Evolutionary conservation across 805 yeast genomes (phyloP).

Genomic region (Yarrowia divulgata): DNA sequence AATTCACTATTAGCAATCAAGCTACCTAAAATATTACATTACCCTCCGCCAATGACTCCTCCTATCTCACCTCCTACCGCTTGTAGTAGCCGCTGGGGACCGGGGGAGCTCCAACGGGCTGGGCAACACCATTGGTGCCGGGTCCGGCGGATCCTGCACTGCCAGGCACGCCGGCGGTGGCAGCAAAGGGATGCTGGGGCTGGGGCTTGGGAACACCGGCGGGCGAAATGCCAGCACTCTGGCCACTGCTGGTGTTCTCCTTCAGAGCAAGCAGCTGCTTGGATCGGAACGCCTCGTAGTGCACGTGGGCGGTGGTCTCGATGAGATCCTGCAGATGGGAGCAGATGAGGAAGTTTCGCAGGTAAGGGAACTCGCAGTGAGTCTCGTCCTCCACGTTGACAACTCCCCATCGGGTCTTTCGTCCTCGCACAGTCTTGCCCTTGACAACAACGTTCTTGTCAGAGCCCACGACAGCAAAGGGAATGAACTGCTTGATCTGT

Average conservation of each 20-base stretch:
- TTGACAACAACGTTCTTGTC: slow-evolving; percentile 76
- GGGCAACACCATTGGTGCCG: not conserved
- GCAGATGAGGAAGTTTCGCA: slow-evolving; percentile 92
- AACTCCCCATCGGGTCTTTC: slow-evolving; percentile 93
- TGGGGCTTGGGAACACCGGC: slow-evolving; percentile 21
- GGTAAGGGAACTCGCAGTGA: slow-evolving; percentile 94
- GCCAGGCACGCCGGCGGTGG: slow-evolving; percentile 25
- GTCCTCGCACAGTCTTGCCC: slow-evolving; percentile 85
- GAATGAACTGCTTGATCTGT: slow-evolving; percentile 56
- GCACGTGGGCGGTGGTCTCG: slow-evolving; percentile 85
- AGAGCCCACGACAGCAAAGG: slow-evolving; percentile 94
- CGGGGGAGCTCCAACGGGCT: slow-evolving; percentile 33
- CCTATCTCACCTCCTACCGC: not conserved
- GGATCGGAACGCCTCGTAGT: slow-evolving; percentile 91
- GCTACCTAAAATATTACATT: slow-evolving; percentile 27
- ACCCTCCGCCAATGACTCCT: not conserved
- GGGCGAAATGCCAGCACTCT: slow-evolving; percentile 27
- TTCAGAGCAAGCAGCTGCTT: slow-evolving; percentile 93
- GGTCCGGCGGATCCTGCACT: slow-evolving; percentile 30
- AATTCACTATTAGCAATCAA: slow-evolving; percentile 20
- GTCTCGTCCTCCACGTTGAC: slow-evolving; percentile 92
- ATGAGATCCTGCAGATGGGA: slow-evolving; percentile 95
- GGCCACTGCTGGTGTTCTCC: slow-evolving; percentile 60
- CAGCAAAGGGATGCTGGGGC: slow-evolving; percentile 17
- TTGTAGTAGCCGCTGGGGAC: slow-evolving; percentile 37